Evolutionary conservation across 2,329 filamentous ascomycete genomes (phyloP).

Genomic region (Botrytis porri): DNA sequence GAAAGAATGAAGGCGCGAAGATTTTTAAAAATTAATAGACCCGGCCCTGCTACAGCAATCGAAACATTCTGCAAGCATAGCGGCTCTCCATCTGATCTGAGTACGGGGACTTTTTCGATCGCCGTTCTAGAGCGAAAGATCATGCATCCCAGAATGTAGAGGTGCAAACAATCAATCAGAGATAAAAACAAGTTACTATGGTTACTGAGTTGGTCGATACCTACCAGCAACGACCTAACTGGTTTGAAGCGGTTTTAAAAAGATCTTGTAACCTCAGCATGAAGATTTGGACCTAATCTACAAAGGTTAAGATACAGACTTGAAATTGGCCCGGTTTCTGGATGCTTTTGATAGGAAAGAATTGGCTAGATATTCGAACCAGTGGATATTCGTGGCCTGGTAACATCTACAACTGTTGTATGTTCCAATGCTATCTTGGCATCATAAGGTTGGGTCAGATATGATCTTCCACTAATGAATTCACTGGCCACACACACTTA

Average conservation of each 20-base stretch:
- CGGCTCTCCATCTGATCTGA: no score
- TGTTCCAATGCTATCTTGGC: neutral
- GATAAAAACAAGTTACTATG: no score
- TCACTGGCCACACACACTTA: neutral
- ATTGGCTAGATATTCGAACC: neutral
- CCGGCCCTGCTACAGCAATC: slow-evolving; percentile 36
- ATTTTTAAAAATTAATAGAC: slow-evolving; percentile 42
- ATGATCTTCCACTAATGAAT: neutral
- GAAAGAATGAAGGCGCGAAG: slow-evolving; percentile 39
- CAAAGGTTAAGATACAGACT: neutral
- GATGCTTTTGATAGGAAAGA: neutral
- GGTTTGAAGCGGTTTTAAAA: no score
- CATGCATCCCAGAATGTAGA: no score
- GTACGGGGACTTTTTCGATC: no score
- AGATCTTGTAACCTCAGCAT: neutral
- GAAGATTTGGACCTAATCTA: neutral
- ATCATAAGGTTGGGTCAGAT: neutral
- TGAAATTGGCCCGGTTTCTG: neutral
- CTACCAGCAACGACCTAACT: no score
- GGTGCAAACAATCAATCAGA: no score
- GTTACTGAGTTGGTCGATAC: no score
- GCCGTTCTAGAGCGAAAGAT: no score
- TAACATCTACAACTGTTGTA: slow-evolving; percentile 5
- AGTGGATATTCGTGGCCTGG: neutral
- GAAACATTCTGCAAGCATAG: slow-evolving; percentile 24